A percentile compares a stretch with the other conserved stretches of the same genome.
Evolutionary conservation across 225 moss, liverwort and hornwort species (phyloP).

Genomic region (Antitrichia curtipendula): DNA sequence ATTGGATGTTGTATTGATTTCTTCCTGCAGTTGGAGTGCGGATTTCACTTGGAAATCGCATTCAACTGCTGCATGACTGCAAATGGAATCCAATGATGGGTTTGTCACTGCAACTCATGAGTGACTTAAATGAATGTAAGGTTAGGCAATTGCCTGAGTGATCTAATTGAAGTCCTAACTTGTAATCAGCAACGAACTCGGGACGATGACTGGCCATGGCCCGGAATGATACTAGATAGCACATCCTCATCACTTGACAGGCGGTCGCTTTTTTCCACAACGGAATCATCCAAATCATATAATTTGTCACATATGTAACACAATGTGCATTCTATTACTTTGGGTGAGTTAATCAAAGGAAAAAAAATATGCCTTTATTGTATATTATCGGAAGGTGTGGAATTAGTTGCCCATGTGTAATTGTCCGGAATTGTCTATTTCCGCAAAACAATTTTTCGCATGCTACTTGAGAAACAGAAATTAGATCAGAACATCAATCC

Average conservation of each 20-base stretch:
- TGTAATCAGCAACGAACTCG: background rate
- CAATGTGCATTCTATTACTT: background rate
- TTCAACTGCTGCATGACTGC: background rate
- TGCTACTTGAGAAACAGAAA: background rate
- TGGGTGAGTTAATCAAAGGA: too few relatives aligned
- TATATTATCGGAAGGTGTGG: background rate
- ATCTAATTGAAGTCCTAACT: background rate
- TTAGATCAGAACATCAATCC: background rate
- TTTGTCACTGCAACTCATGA: background rate
- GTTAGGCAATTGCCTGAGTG: background rate
- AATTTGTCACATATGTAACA: background rate
- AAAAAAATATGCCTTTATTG: background rate
- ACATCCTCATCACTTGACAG: background rate
- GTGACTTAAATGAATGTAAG: background rate
- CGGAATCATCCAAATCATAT: background rate
- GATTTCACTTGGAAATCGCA: background rate
- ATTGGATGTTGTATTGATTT: background rate
- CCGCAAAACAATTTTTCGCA: too few relatives aligned
- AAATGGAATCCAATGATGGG: too few relatives aligned
- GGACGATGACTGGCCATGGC: background rate
- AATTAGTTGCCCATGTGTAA: background rate
- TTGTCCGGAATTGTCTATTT: background rate
- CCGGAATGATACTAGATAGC: background rate
- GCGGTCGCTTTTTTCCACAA: background rate
- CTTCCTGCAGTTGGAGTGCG: background rate